These are phyloP conservation scores for Cyberlindnera meyerae DNA, from an alignment of 805 yeast genomes.

Conservation along the genomic window DNA sequence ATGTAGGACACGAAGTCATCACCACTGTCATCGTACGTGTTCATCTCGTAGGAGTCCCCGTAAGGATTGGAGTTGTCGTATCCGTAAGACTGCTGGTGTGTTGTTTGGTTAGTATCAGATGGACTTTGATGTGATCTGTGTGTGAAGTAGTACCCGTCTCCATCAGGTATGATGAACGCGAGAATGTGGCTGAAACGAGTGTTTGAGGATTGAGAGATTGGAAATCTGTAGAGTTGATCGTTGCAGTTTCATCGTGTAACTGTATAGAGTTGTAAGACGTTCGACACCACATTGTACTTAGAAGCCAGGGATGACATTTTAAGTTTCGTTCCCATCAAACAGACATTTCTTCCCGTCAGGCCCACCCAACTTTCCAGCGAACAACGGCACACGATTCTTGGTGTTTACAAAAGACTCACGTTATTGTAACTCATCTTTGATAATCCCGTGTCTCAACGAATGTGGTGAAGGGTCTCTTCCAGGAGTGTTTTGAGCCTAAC, in stretches of 20 bases:
- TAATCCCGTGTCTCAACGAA: neutral
- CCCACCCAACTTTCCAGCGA: neutral
- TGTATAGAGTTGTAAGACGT: too few relatives aligned
- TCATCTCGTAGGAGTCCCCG: slow-evolving; percentile 22
- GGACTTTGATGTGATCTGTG: too few relatives aligned
- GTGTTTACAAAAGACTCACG: slow-evolving; percentile 5
- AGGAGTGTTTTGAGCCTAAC: neutral
- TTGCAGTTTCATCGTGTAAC: too few relatives aligned
- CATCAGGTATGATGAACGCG: neutral
- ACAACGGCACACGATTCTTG: neutral
- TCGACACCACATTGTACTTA: too few relatives aligned
- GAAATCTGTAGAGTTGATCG: too few relatives aligned
- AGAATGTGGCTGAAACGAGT: slow-evolving; percentile 4
- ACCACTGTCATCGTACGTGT: slow-evolving; percentile 22
- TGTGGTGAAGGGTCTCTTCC: too few relatives aligned
- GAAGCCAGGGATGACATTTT: too few relatives aligned
- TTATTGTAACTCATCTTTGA: slow-evolving; percentile 15
- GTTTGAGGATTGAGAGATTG: too few relatives aligned
- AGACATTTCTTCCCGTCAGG: too few relatives aligned
- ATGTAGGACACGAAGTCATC: slow-evolving; percentile 63
- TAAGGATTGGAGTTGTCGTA: slow-evolving; percentile 26
- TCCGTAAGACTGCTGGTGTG: slow-evolving; percentile 14
- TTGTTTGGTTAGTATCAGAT: slow-evolving; percentile 3
- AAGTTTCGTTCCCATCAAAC: too few relatives aligned
- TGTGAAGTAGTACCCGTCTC: too few relatives aligned